These are phyloP conservation scores for Termitomyces heimii DNA, from an alignment of 768 basidiomycete genomes.

Conservation along the genomic window DNA sequence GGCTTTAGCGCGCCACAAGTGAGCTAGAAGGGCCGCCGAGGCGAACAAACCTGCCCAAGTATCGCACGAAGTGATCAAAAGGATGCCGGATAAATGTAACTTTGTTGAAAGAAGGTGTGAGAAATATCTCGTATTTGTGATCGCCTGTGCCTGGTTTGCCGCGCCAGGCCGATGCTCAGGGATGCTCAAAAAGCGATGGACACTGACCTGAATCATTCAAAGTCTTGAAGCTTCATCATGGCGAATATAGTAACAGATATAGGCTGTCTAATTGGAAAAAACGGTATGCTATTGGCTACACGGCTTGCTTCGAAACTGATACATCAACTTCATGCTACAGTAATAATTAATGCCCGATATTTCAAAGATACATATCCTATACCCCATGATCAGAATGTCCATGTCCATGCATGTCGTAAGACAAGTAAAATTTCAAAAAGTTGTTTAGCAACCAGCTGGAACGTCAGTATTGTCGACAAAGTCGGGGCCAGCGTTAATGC, in stretches of 20 bases:
- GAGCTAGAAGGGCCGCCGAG: constrained; percentile 1
- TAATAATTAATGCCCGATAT: neutral
- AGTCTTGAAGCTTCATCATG: neutral
- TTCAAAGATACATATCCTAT: neutral
- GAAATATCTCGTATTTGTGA: constrained; percentile 2
- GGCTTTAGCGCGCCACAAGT: constrained; percentile 5
- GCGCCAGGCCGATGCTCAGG: neutral
- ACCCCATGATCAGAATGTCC: neutral
- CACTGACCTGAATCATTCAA: neutral
- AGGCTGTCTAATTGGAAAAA: neutral
- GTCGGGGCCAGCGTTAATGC: constrained; percentile 22
- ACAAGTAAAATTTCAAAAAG: neutral
- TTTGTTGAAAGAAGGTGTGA: constrained; percentile 3
- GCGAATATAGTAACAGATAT: neutral
- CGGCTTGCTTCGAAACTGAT: neutral
- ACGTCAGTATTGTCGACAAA: constrained; percentile 24
- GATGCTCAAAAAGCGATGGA: neutral
- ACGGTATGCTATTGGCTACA: neutral
- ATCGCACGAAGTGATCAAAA: neutral
- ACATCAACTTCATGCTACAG: neutral
- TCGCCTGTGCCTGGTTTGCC: neutral
- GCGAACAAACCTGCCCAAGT: neutral
- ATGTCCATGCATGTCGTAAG: neutral
- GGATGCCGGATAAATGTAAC: neutral
- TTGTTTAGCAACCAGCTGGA: constrained; percentile 20